Evolutionary conservation across 1,139 yeast species (phyloP).

Genomic region (Eremothecium coryli): DNA sequence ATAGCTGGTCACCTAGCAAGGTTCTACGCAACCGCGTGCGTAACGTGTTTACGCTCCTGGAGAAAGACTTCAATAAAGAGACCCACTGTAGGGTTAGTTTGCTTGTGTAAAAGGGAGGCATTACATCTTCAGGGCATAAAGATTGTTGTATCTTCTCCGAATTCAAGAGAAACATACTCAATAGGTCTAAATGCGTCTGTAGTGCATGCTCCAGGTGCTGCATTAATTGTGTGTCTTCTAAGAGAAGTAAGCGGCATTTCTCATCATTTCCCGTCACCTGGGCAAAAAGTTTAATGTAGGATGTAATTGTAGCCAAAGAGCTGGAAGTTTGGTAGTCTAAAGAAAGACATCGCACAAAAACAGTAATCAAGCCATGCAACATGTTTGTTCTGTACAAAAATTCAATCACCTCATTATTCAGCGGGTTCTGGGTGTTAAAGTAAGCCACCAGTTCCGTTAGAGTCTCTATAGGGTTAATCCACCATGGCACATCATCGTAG

Average conservation of each 20-base stretch:
- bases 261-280: slow-evolving; percentile 26
- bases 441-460: slow-evolving; percentile 16
- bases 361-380: slow-evolving; percentile 19
- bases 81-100: slow-evolving; percentile 24
- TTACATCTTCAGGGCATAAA: slow-evolving; percentile 7
- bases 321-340: slow-evolving; percentile 14
- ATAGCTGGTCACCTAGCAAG: slow-evolving; percentile 42
- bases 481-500: slow-evolving; percentile 22
- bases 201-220: slow-evolving; percentile 21
- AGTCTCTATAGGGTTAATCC: slow-evolving; percentile 27
- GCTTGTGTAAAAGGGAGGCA: slow-evolving; percentile 24
- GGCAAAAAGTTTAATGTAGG: slow-evolving; percentile 24
- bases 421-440: slow-evolving; percentile 21
- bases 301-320: slow-evolving; percentile 15
- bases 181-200: slow-evolving; percentile 17
- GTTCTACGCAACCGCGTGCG: slow-evolving; percentile 60
- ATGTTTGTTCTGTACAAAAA: slow-evolving; percentile 21
- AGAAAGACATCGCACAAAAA: slow-evolving; percentile 20
- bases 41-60: slow-evolving; percentile 61
- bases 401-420: slow-evolving; percentile 21
- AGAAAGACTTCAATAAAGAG: slow-evolving; percentile 52
- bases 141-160: slow-evolving; percentile 10
- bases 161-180: slow-evolving; percentile 18
- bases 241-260: slow-evolving; percentile 17
- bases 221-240: slow-evolving; percentile 19